A percentile compares a stretch with the other conserved stretches of the same genome.
Conservation (phyloP, 495 filamentous ascomycete species). For the Extremus antarcticus region DNA sequence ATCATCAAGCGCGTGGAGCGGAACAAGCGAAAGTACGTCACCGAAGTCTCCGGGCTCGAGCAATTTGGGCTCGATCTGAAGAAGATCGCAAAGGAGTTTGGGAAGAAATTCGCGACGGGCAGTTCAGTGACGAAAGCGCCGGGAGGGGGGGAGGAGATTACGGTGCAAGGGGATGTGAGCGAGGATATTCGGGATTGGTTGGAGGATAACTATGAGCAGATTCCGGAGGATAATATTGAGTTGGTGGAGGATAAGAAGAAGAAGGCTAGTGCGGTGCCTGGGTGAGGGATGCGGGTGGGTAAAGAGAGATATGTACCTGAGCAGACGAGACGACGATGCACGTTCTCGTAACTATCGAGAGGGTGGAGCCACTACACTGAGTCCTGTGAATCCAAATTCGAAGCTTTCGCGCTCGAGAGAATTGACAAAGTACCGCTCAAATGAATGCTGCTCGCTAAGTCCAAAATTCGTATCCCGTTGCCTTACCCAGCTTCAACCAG, state of each 20-base stretch:
- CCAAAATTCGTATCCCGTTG: not conserved
- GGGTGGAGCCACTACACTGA: too few relatives aligned
- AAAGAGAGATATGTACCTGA: too few relatives aligned
- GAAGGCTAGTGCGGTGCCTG: conserved; percentile 36
- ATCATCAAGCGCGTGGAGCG: conserved; percentile 93
- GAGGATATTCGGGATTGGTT: conserved; percentile 90
- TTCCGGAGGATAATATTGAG: conserved; percentile 92
- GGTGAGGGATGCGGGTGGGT: too few relatives aligned
- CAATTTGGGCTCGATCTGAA: conserved; percentile 86
- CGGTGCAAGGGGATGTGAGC: conserved; percentile 93
- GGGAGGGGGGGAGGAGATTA: conserved; percentile 86
- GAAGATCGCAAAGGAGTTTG: conserved; percentile 79
- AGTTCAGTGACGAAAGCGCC: conserved; percentile 82
- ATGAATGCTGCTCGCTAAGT: conserved; percentile 1
- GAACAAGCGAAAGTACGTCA: conserved; percentile 95
- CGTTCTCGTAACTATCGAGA: too few relatives aligned
- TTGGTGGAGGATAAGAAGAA: conserved; percentile 90
- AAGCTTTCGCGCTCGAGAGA: too few relatives aligned
- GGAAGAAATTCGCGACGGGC: conserved; percentile 89
- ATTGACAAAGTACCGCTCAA: too few relatives aligned
- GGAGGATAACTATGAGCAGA: conserved; percentile 66
- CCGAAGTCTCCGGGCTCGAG: conserved; percentile 78
- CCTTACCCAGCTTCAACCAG: conserved; percentile 38
- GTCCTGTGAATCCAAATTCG: too few relatives aligned
- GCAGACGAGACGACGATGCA: too few relatives aligned